Evolutionary conservation across 2,329 filamentous ascomycete genomes (phyloP).

Genomic region (Neonectria neomacrospora): DNA sequence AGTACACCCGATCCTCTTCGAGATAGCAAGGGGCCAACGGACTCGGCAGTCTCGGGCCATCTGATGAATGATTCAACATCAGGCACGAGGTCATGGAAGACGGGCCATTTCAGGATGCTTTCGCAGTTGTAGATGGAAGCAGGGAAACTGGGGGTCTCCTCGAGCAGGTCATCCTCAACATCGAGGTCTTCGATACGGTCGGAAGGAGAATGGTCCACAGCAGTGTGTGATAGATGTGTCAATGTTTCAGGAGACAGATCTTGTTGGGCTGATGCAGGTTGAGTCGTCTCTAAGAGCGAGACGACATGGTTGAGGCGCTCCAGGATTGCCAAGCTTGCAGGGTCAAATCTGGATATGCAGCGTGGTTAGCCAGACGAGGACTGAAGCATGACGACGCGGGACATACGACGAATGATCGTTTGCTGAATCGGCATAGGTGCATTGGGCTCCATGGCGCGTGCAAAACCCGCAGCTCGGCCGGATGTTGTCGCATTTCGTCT

Average conservation of each 20-base stretch:
- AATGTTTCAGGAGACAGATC: not conserved
- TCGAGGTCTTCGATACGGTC: not conserved
- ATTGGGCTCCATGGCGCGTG: constrained; percentile 19
- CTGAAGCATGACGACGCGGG: too few species aligned
- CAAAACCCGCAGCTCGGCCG: constrained; percentile 27
- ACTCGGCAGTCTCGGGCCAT: not conserved
- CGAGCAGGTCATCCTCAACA: constrained; percentile 9
- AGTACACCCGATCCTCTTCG: not conserved
- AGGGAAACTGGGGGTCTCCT: constrained; percentile 22
- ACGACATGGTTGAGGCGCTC: constrained; percentile 24
- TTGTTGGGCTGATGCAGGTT: not conserved
- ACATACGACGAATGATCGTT: constrained; percentile 29
- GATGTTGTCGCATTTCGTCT: constrained; percentile 31
- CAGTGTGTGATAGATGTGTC: not conserved
- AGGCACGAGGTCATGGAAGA: constrained; percentile 8
- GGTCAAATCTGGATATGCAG: constrained; percentile 14
- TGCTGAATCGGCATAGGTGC: constrained; percentile 17
- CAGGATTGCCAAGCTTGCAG: constrained; percentile 23
- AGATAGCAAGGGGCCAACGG: not conserved
- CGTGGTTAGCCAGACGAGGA: not conserved
- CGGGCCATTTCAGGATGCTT: constrained; percentile 19
- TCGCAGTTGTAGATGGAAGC: constrained; percentile 20
- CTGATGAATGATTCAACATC: constrained; percentile 16
- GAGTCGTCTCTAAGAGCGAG: constrained; percentile 16
- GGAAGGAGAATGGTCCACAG: not conserved